Percentiles rank a stretch among this genome's conserved stretches.
Conservation (phyloP, 305 asterid species). For the Solanum hybrid region DNA sequence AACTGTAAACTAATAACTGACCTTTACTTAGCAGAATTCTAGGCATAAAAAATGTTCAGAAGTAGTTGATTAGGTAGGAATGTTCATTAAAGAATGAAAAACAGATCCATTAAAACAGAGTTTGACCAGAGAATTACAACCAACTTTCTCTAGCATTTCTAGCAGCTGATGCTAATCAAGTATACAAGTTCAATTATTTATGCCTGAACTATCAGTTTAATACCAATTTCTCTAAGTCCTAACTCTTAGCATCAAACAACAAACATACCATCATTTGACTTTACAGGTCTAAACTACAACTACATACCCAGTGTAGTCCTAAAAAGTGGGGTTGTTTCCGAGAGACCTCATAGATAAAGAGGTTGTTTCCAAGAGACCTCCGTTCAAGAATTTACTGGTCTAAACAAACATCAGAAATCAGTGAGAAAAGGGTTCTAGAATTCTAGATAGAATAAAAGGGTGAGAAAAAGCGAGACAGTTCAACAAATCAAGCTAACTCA, state of each 20-base stretch:
- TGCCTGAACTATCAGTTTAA: neutral
- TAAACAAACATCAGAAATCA: neutral
- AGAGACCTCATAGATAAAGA: neutral
- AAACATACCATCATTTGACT: neutral
- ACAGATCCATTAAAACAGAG: neutral
- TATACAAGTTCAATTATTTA: neutral
- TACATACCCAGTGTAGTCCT: neutral
- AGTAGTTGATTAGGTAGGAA: neutral
- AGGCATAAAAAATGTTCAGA: neutral
- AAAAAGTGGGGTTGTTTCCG: neutral
- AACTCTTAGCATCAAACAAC: neutral
- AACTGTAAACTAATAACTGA: neutral
- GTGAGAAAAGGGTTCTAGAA: neutral
- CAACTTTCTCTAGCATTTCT: neutral
- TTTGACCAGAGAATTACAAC: neutral
- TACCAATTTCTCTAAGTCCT: neutral
- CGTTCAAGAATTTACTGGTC: neutral
- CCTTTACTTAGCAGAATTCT: neutral
- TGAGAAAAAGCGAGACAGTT: neutral
- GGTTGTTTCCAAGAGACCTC: neutral
- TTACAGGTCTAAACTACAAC: neutral
- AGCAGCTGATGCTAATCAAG: neutral
- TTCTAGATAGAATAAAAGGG: neutral
- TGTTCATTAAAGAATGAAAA: neutral
- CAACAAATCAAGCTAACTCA: slow-evolving; percentile 3